Evolutionary conservation across 192 early-diverging fungal species (phyloP).

Genomic region (Linnemannia schmuckeri): DNA sequence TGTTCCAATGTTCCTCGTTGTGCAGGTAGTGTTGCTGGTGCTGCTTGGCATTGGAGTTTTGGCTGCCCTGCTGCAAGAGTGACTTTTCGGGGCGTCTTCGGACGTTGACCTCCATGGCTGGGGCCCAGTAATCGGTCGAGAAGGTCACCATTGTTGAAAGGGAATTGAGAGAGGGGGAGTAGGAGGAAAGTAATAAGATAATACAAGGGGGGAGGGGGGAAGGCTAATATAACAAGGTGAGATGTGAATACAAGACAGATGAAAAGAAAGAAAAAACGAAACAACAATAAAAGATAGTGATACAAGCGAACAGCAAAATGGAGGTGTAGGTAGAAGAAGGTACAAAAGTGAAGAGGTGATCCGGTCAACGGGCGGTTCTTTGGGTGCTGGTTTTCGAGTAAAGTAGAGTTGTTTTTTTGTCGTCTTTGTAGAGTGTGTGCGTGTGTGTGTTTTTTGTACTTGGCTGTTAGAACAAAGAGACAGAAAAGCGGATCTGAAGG

Average conservation of each 20-base stretch:
- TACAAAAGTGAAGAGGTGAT: background rate
- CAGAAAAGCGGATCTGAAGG: background rate
- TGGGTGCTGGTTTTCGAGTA: background rate
- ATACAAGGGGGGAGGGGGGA: background rate
- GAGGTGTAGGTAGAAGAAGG: background rate
- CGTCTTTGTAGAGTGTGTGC: background rate
- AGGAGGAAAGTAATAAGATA: background rate
- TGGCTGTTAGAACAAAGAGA: background rate
- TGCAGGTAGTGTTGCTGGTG: constrained; percentile 12
- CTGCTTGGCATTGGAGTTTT: background rate
- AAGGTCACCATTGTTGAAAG: constrained; percentile 57
- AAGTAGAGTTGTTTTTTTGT: background rate
- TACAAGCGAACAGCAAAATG: constrained; percentile 7
- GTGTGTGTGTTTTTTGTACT: background rate
- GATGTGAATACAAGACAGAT: background rate
- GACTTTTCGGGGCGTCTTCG: constrained; percentile 51
- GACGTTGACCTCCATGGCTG: constrained; percentile 59
- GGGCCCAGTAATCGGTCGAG: constrained; percentile 64
- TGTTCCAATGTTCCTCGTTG: constrained; percentile 38
- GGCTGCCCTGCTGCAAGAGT: constrained; percentile 1
- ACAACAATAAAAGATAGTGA: background rate
- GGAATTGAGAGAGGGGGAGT: background rate
- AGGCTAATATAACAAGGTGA: background rate
- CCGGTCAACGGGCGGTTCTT: constrained; percentile 1
- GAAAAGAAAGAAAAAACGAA: background rate